phyloP scores from a whole-genome alignment of 345 rosid genomes.

The Citropsis articulata region DNA sequence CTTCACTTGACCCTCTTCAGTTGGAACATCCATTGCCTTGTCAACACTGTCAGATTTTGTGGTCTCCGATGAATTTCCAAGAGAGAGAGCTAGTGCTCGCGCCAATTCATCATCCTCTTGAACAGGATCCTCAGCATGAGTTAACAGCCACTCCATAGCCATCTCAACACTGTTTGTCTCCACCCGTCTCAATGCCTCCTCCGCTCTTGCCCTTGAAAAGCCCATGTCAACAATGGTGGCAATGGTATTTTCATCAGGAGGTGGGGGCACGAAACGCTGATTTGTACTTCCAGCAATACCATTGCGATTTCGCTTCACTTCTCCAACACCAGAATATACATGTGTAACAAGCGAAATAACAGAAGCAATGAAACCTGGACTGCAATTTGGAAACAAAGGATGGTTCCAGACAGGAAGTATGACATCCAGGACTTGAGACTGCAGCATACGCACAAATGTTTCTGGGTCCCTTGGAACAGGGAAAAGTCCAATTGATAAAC shows the following conservation, averaged over 20 bases:
- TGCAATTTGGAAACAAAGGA: conserved; percentile 71
- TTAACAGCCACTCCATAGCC: conserved; percentile 96
- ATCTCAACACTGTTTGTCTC: conserved; percentile 96
- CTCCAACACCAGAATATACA: conserved; percentile 85
- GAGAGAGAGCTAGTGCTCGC: conserved; percentile 89
- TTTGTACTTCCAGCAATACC: conserved; percentile 63
- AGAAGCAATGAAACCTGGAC: conserved; percentile 70
- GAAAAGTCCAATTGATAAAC: conserved; percentile 85
- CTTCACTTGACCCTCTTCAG: conserved; percentile 50
- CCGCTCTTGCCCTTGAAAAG: conserved; percentile 94
- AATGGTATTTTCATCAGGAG: conserved; percentile 85
- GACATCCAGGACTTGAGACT: conserved; percentile 88
- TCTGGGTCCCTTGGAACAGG: conserved; percentile 96
- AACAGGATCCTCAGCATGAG: conserved; percentile 84
- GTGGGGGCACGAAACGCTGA: conserved; percentile 75
- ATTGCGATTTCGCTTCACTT: conserved; percentile 67
- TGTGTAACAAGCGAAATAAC: conserved; percentile 75
- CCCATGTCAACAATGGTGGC: conserved; percentile 96
- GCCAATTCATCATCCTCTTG: conserved; percentile 99
- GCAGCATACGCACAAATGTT: conserved; percentile 77
- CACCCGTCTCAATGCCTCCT: conserved; percentile 84
- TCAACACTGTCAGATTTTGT: conserved; percentile 68
- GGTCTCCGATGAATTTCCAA: conserved; percentile 88
- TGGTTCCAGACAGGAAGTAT: conserved; percentile 89
- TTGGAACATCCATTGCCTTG: conserved; percentile 53